phyloP scores from a whole-genome alignment of 2,329 filamentous ascomycete species.

The Shiraia sp. region DNA sequence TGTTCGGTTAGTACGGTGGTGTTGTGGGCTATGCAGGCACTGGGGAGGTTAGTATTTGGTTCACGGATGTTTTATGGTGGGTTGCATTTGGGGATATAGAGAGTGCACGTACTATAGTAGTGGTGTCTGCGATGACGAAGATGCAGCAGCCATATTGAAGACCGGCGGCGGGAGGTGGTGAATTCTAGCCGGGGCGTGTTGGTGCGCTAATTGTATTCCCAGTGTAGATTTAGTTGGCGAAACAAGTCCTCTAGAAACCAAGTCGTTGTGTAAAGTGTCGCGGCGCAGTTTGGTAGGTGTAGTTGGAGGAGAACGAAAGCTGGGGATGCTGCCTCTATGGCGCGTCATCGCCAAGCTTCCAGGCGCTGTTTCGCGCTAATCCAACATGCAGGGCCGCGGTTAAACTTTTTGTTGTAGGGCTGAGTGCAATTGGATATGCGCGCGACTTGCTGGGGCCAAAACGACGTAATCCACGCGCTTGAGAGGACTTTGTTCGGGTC shows the following conservation, averaged over 20 bases:
- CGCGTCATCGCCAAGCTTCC: conserved; percentile 34
- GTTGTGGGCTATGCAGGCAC: conserved; percentile 91
- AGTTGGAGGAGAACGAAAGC: conserved; percentile 21
- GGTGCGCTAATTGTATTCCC: no score
- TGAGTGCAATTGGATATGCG: no score
- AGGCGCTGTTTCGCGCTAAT: no score
- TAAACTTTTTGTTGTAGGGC: conserved; percentile 6
- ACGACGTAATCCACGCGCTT: no score
- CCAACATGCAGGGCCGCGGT: conserved; percentile 8
- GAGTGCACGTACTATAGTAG: conserved; percentile 43
- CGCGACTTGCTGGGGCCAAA: no score
- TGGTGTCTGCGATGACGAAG: conserved; percentile 43
- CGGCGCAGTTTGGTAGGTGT: conserved; percentile 5
- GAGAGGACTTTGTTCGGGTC: no score
- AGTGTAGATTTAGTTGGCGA: conserved; percentile 11
- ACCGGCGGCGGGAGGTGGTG: conserved; percentile 4
- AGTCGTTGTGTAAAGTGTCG: conserved; percentile 5
- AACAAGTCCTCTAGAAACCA: conserved; percentile 9
- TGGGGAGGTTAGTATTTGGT: conserved; percentile 46
- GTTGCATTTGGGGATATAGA: neutral
- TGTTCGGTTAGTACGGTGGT: conserved; percentile 93
- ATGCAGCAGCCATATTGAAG: no score
- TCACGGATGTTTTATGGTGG: no score
- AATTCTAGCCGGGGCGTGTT: conserved; percentile 4
- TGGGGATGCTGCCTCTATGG: conserved; percentile 26